phyloP scores from a whole-genome alignment of 768 basidiomycete genomes.

The Pluteus cervinus region DNA sequence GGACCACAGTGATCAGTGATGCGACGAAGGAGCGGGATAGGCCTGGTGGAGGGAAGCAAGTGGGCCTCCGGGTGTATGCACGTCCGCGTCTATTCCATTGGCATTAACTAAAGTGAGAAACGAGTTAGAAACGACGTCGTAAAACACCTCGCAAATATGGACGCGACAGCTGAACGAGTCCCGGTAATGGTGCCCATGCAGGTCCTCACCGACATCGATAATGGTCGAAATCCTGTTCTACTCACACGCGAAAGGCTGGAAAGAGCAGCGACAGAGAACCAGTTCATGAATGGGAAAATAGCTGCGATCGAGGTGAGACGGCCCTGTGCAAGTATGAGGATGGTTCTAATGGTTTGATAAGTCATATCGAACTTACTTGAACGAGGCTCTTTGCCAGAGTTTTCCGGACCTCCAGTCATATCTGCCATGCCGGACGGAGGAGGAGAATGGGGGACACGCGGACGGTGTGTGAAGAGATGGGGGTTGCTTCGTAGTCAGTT shows the following conservation, averaged over 20 bases:
- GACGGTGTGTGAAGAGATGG: not conserved
- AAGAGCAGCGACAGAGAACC: constrained; percentile 82
- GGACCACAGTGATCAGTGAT: constrained; percentile 79
- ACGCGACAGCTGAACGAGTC: constrained; percentile 59
- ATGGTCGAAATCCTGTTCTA: constrained; percentile 74
- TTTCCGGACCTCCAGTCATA: constrained; percentile 60
- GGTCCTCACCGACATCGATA: constrained; percentile 74
- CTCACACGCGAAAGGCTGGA: constrained; percentile 77
- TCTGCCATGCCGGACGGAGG: constrained; percentile 13
- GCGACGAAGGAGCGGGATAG: constrained; percentile 76
- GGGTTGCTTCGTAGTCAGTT: not conserved
- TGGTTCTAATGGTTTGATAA: constrained; percentile 19
- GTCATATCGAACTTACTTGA: constrained; percentile 65
- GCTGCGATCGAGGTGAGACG: constrained; percentile 61
- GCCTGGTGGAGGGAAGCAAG: constrained; percentile 64
- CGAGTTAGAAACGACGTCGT: constrained; percentile 66
- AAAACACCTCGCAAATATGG: constrained; percentile 56
- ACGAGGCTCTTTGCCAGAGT: constrained; percentile 64
- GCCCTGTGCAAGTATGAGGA: not conserved
- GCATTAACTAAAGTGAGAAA: not conserved
- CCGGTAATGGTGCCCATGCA: constrained; percentile 69
- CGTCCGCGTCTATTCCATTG: not conserved
- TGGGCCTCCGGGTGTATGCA: constrained; percentile 68
- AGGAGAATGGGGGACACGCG: not conserved
- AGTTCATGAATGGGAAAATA: constrained; percentile 89